Evolutionary conservation across 2,329 filamentous ascomycete species (phyloP), one percentile per base, ranked within the genome.

Genomic region (Pestalotiopsis sp.): DNA sequence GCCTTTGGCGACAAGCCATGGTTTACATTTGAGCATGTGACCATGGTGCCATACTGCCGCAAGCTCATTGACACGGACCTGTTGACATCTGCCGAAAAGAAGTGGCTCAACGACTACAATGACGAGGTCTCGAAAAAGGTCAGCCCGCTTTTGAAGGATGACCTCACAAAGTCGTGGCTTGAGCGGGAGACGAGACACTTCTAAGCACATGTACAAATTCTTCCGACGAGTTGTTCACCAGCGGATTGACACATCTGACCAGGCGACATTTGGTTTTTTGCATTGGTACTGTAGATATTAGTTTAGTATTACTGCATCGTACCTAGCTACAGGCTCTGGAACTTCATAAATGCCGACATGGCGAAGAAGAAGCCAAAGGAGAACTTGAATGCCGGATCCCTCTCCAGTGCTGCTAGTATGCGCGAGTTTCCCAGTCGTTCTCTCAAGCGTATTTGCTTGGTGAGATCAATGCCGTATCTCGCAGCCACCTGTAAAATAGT

Each of bases 11-110:
- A 97, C 75, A 97, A 97, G 83, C 92, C 95, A 2, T 99, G 93
- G 82, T 85, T 98, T 45, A 94, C 95, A 3, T 99, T 99, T 74
- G 95, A 99, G 83, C 93, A 97, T 80, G 94, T 98, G 72, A 99
- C 96, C 0, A 94, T 99, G 94, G 94, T 95, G 20, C 96, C 96
- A 0, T 94, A 97, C 81, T 98, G 95, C 82, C 89, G 91, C 70
- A 98, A 94, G 70, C 83, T 99, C 72, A 94, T 97, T 71, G 93
- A 98, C 75, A 83, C 87, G 67, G 85, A 79, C 65, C 83, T 97
- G 41, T 82, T 99, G 73, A 94, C 90, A 0, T 83, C 85, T 4
- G 85, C 83, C 13, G 96, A 99, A 83, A 93, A 91, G 82, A 82
- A 87, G 70, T 99, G 95, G 93, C 82, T 99, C 73, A 97, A 98